Evolutionary conservation across 352 stramenopile genomes (phyloP).

Genomic region (Globisporangium canariense): DNA sequence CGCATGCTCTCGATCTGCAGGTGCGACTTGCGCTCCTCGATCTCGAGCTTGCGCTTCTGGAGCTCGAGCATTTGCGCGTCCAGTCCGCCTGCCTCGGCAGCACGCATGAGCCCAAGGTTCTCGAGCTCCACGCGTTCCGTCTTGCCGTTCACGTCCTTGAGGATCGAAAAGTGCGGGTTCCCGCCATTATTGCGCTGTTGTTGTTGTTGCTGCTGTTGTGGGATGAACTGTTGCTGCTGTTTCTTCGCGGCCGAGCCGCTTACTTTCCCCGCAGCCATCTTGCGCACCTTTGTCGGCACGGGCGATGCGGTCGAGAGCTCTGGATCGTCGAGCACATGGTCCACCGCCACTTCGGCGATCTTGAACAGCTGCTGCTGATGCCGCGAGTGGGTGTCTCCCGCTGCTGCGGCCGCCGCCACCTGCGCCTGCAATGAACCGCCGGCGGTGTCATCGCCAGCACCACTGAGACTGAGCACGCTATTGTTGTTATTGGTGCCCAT

Average conservation of each 20-base stretch:
- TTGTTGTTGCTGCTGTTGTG: conserved; percentile 1
- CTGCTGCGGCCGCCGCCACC: not conserved
- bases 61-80: conserved; percentile 10
- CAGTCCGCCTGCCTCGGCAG: not conserved
- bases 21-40: conserved; percentile 8
- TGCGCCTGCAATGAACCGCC: not conserved
- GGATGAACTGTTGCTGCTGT: conserved; percentile 1
- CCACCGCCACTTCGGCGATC: not conserved
- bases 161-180: conserved; percentile 13
- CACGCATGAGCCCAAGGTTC: conserved; percentile 9
- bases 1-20: conserved; percentile 17
- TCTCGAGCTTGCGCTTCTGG: conserved; percentile 9
- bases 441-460: not conserved
- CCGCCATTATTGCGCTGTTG: not conserved
- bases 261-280: not conserved
- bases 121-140: conserved; percentile 11
- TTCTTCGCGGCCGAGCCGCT: not conserved
- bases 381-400: not conserved
- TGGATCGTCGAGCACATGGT: not conserved
- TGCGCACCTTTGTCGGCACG: not conserved
- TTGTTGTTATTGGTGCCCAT: not conserved
- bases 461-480: not conserved
- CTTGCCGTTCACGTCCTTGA: conserved; percentile 13
- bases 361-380: conserved; percentile 6
- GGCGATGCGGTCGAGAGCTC: conserved; percentile 3